Evolutionary conservation across 2,329 filamentous ascomycete genomes (phyloP).

Genomic region (Zelopaecilomyces penicillatus): DNA sequence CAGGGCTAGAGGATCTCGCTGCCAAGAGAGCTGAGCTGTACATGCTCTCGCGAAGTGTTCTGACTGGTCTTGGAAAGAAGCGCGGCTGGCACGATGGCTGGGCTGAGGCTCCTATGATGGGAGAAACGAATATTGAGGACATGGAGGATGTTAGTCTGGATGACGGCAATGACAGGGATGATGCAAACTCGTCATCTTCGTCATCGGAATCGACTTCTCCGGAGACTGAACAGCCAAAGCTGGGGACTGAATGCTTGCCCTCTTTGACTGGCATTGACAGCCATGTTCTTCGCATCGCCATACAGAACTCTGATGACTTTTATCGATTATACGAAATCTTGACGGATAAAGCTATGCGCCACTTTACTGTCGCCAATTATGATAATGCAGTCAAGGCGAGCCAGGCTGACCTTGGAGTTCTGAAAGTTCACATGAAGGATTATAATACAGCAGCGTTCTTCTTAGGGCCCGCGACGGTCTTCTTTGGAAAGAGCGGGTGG

Average conservation of each 20-base stretch:
- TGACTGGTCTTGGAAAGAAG: slow-evolving; percentile 65
- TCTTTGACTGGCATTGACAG: slow-evolving; percentile 31
- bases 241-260: slow-evolving; percentile 5
- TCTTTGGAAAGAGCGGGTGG: slow-evolving; percentile 75
- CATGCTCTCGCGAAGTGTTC: slow-evolving; percentile 67
- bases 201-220: not conserved
- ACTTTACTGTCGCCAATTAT: slow-evolving; percentile 73
- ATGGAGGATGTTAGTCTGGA: slow-evolving; percentile 53
- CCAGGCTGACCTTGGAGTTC: slow-evolving; percentile 75
- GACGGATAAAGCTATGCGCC: slow-evolving; percentile 76
- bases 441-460: slow-evolving; percentile 65
- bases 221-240: slow-evolving; percentile 7
- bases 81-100: slow-evolving; percentile 72
- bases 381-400: slow-evolving; percentile 67
- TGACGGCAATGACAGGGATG: slow-evolving; percentile 22
- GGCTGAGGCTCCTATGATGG: slow-evolving; percentile 48
- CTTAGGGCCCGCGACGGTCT: slow-evolving; percentile 69
- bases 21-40: slow-evolving; percentile 77
- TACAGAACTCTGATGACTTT: slow-evolving; percentile 55
- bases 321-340: slow-evolving; percentile 63
- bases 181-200: not conserved
- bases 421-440: slow-evolving; percentile 71
- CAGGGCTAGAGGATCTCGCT: slow-evolving; percentile 72
- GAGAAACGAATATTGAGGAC: slow-evolving; percentile 33
- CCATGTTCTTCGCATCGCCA: slow-evolving; percentile 49